phyloP scores from a whole-genome alignment of 805 yeast genomes.

The Monosporozyma yasuniensis region DNA sequence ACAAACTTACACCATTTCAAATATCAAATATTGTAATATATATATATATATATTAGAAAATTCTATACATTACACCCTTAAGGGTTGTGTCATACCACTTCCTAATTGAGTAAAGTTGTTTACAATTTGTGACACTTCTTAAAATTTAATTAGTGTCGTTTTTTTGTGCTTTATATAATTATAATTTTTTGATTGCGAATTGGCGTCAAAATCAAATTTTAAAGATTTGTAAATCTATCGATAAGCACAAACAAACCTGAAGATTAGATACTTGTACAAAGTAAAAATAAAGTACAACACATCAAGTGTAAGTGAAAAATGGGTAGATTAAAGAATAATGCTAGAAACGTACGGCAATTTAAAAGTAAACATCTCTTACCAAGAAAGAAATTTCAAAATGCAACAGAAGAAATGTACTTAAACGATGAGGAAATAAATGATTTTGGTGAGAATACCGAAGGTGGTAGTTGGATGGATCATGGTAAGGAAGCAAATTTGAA shows the following conservation, averaged over 20 bases:
- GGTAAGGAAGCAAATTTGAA: too few species aligned
- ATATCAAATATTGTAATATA: too few species aligned
- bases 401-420: neutral
- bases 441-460: too few species aligned
- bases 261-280: neutral
- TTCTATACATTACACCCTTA: neutral
- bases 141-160: neutral
- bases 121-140: neutral
- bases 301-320: neutral
- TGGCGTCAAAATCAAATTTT: neutral
- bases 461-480: too few species aligned
- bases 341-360: neutral
- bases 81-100: neutral
- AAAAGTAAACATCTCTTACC: neutral
- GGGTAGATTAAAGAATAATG: neutral
- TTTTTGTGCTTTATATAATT: too few species aligned
- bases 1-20: too few species aligned
- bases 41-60: too few species aligned
- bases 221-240: neutral
- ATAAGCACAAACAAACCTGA: neutral
- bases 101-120: neutral
- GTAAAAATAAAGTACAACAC: neutral
- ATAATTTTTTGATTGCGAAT: too few species aligned
- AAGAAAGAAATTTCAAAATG: neutral
- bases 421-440: too few species aligned